phyloP scores from a whole-genome alignment of 164 flowering plant genomes.

The Piper betle region DNA sequence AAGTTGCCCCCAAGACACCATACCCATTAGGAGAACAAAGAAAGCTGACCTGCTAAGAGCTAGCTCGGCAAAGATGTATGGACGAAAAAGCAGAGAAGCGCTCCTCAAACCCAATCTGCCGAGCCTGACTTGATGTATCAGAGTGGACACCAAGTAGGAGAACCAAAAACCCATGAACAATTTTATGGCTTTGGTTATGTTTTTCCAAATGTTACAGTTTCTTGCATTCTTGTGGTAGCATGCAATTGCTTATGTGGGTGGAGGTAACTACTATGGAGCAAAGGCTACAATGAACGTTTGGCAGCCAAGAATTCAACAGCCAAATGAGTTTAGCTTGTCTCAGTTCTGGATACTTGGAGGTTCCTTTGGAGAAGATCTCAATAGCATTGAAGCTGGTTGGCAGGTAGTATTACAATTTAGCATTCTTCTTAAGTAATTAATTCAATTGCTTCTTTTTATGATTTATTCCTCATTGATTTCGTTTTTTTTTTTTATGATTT shows the following conservation, averaged over 20 bases:
- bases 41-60: conserved; percentile 77
- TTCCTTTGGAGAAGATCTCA: conserved; percentile 92
- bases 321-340: conserved; percentile 95
- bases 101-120: conserved; percentile 72
- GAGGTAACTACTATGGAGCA: conserved; percentile 87
- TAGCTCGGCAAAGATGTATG: conserved; percentile 82
- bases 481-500: background rate
- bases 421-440: too few relatives aligned
- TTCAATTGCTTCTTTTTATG: background rate
- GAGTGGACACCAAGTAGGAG: conserved; percentile 84
- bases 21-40: conserved; percentile 83
- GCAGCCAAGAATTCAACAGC: conserved; percentile 82
- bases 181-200: background rate
- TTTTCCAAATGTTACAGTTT: conserved; percentile 3
- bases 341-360: conserved; percentile 95
- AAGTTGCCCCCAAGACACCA: conserved; percentile 67
- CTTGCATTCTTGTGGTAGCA: conserved; percentile 34
- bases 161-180: background rate
- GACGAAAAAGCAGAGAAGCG: conserved; percentile 48
- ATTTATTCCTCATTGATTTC: background rate
- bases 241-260: conserved; percentile 93
- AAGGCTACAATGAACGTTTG: conserved; percentile 96
- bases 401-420: conserved; percentile 32
- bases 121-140: conserved; percentile 68
- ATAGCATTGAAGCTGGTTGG: conserved; percentile 99